Base-by-base conservation (phyloP, 306 rosid genomes). In the Prunus dulcis region DNA sequence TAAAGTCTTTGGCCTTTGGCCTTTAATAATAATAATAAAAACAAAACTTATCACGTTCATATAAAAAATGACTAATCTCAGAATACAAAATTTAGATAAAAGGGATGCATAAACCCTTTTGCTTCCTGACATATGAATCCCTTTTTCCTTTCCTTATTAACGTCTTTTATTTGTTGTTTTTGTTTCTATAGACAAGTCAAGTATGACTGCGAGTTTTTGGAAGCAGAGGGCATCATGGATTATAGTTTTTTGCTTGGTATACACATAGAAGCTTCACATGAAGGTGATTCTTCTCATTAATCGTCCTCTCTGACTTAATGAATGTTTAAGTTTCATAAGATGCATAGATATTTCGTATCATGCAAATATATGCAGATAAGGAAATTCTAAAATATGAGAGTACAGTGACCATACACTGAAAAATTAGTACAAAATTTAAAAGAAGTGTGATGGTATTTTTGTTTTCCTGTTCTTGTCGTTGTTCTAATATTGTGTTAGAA, bases 151-250 rank as follows among this genome's bases (percentile, higher is more conserved):
- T 41, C 52, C 52, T 71, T 15, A 8, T 41, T 27, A 13, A 58
- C 49, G 46, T 64, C 43, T 17, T 71, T n/a, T 49, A 20, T 43
- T 74, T 71, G 22, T 78, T 20, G n/a, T 32, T 4, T 4, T 67
- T 22, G 53, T 15, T 74, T 61, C 49, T 68, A 62, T 67, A 86
- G 89, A 69, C 89, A 86, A 83, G 71, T 86, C 84, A 83, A 83
- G 77, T 63, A 49, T 69, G 89, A 86, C 41, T 86, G 87, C 5
- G 82, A 83, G 67, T 83, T 83, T 69, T 76, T 86, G 80, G 89
- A 75, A 76, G 84, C 73, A 6, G 86, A 81, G 58, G 87, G 86
- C 75, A 68, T 83, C 75, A 86, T 86, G 89, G 80, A 83, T 79
- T 86, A 83, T 30, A 83, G 89, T 69, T 71, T 86, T 38, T 72